Conservation (phyloP, 345 rosid genomes). For the Murraya koenigii region DNA sequence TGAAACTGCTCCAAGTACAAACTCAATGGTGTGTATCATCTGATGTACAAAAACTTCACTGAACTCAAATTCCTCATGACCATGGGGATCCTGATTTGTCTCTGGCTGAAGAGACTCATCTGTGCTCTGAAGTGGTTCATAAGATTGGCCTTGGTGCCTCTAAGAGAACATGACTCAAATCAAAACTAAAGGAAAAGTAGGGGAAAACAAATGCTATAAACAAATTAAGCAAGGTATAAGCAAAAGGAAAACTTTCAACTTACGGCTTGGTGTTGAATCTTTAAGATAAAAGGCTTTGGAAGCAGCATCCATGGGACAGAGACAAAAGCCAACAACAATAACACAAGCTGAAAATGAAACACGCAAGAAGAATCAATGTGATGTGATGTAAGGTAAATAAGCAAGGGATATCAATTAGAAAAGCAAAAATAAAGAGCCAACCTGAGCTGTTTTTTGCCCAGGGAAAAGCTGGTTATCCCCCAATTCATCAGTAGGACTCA, state of each 20-base stretch:
- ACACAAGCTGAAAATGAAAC: slow-evolving; percentile 52
- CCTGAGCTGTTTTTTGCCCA: slow-evolving; percentile 74
- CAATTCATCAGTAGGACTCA: slow-evolving; percentile 87
- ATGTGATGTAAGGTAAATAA: neutral
- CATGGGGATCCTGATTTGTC: slow-evolving; percentile 55
- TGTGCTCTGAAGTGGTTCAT: slow-evolving; percentile 50
- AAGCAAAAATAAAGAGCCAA: slow-evolving; percentile 20
- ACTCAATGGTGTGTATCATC: slow-evolving; percentile 94
- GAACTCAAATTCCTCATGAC: slow-evolving; percentile 89
- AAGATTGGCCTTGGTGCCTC: slow-evolving; percentile 88
- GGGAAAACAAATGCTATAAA: neutral
- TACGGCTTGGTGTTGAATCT: slow-evolving; percentile 80
- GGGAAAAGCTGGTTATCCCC: slow-evolving; percentile 92
- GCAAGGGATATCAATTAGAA: neutral
- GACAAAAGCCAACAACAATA: slow-evolving; percentile 77
- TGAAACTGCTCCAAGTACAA: slow-evolving; percentile 97
- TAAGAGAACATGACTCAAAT: slow-evolving; percentile 29
- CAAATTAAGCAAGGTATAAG: neutral
- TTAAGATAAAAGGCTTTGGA: slow-evolving; percentile 92
- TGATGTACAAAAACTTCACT: slow-evolving; percentile 96
- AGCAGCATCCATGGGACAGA: slow-evolving; percentile 96
- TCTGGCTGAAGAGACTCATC: slow-evolving; percentile 79
- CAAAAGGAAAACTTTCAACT: slow-evolving; percentile 15
- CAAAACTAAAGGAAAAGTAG: slow-evolving; percentile 2
- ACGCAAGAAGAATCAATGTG: neutral